phyloP scores from a whole-genome alignment of 495 filamentous ascomycete species.

The Xylaria venustula region DNA sequence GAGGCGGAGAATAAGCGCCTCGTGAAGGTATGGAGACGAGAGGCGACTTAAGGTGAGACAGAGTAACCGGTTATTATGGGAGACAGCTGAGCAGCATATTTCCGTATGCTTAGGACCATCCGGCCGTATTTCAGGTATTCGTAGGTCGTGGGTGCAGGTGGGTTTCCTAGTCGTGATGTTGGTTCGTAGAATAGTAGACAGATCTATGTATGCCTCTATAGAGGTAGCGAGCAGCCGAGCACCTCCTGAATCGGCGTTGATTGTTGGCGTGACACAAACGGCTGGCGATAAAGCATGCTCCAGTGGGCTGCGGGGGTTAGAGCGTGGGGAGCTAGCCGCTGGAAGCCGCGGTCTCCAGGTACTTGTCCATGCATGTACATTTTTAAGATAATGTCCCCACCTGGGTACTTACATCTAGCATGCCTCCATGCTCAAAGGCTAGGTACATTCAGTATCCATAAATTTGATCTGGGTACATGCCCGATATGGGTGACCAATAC shows the following conservation, averaged over 20 bases:
- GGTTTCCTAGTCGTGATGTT: background rate
- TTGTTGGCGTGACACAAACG: background rate
- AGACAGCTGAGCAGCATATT: background rate
- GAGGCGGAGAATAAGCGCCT: background rate
- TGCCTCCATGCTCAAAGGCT: no score
- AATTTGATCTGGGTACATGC: no score
- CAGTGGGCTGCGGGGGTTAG: constrained; percentile 1
- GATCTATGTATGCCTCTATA: no score
- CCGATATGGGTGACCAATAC: constrained; percentile 2
- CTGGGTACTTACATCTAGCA: no score
- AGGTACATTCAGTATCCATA: no score
- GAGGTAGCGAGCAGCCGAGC: background rate
- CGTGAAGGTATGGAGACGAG: background rate
- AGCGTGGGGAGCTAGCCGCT: constrained; percentile 2
- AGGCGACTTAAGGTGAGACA: background rate
- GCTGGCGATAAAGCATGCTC: constrained; percentile 1
- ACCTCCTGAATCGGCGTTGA: constrained; percentile 7
- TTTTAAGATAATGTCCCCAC: background rate
- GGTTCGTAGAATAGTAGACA: no score
- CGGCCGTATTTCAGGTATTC: background rate
- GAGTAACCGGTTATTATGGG: background rate
- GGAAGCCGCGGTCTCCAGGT: constrained; percentile 1
- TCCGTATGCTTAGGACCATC: background rate
- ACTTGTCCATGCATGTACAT: background rate
- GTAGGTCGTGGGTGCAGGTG: background rate